A percentile compares a stretch with the other conserved stretches of the same genome.
phyloP scores from a whole-genome alignment of 2,329 filamentous ascomycete species.

The Curvularia sp. region DNA sequence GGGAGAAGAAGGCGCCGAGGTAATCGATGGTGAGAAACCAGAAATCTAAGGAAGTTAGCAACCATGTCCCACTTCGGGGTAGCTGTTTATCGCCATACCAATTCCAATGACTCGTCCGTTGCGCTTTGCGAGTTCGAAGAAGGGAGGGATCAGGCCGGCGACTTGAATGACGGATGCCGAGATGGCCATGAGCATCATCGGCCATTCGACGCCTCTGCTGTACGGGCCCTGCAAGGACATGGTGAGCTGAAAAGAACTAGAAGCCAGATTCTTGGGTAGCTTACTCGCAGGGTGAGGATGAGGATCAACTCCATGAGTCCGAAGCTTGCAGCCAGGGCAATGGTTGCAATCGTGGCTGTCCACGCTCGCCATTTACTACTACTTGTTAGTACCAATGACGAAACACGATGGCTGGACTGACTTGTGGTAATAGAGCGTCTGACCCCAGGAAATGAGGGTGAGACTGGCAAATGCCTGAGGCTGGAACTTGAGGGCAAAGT shows the following conservation, averaged over 20 bases:
- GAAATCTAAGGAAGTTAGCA: constrained; percentile 51
- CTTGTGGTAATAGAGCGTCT: constrained; percentile 61
- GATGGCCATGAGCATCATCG: constrained; percentile 64
- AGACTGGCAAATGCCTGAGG: constrained; percentile 61
- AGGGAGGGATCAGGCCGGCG: constrained; percentile 65
- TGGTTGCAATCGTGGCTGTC: constrained; percentile 55
- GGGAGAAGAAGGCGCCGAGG: constrained; percentile 67
- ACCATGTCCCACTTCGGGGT: neutral
- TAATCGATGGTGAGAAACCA: constrained; percentile 68
- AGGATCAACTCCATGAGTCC: constrained; percentile 63
- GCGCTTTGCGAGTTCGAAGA: constrained; percentile 68
- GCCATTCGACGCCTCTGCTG: constrained; percentile 59
- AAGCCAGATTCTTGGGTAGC: constrained; percentile 5
- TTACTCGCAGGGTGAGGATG: constrained; percentile 63
- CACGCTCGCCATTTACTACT: constrained; percentile 56
- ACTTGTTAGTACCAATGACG: constrained; percentile 6
- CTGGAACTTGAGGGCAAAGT: constrained; percentile 48
- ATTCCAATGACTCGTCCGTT: constrained; percentile 67
- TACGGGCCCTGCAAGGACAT: constrained; percentile 58
- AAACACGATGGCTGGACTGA: constrained; percentile 27
- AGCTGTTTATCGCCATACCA: constrained; percentile 52
- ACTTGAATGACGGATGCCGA: constrained; percentile 65
- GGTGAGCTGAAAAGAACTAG: neutral
- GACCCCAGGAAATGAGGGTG: constrained; percentile 60
- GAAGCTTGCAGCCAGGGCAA: constrained; percentile 54